phyloP scores from a whole-genome alignment of 805 yeast genomes.

The Metschnikowia reukaufii region DNA sequence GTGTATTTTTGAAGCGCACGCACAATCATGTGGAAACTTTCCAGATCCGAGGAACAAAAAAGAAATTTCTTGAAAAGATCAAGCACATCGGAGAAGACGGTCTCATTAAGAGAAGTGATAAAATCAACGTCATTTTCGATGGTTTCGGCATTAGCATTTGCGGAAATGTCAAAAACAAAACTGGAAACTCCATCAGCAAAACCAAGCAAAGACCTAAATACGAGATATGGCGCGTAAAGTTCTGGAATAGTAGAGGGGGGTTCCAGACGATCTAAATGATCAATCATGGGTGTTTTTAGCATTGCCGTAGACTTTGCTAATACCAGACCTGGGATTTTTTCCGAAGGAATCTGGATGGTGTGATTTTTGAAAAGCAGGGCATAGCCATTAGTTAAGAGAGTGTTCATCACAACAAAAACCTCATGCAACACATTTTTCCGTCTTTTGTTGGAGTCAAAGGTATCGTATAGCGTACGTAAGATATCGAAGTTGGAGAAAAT shows the following conservation, averaged over 20 bases:
- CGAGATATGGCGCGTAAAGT: conserved; percentile 58
- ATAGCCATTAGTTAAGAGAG: conserved; percentile 27
- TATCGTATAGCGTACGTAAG: conserved; percentile 52
- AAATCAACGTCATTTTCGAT: conserved; percentile 39
- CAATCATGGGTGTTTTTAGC: conserved; percentile 59
- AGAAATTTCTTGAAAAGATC: conserved; percentile 44
- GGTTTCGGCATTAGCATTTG: conserved; percentile 22
- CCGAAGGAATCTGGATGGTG: conserved; percentile 23
- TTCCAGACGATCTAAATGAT: conserved; percentile 75
- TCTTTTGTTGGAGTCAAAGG: conserved; percentile 57
- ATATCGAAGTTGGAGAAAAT: conserved; percentile 57
- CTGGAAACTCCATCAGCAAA: conserved; percentile 70
- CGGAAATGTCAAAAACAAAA: conserved; percentile 45
- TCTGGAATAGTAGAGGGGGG: conserved; percentile 65
- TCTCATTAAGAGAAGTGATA: conserved; percentile 32
- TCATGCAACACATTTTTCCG: conserved; percentile 62
- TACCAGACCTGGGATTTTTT: conserved; percentile 15
- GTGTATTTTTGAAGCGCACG: conserved; percentile 78
- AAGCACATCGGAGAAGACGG: conserved; percentile 27
- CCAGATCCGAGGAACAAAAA: conserved; percentile 67
- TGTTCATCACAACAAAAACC: conserved; percentile 39
- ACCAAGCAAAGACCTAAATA: conserved; percentile 51
- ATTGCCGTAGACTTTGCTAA: conserved; percentile 46
- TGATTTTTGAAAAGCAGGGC: conserved; percentile 24
- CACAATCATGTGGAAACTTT: conserved; percentile 63